Evolutionary conservation across 164 flowering plant species (phyloP).

Genomic region (Paratinospora sagittata): DNA sequence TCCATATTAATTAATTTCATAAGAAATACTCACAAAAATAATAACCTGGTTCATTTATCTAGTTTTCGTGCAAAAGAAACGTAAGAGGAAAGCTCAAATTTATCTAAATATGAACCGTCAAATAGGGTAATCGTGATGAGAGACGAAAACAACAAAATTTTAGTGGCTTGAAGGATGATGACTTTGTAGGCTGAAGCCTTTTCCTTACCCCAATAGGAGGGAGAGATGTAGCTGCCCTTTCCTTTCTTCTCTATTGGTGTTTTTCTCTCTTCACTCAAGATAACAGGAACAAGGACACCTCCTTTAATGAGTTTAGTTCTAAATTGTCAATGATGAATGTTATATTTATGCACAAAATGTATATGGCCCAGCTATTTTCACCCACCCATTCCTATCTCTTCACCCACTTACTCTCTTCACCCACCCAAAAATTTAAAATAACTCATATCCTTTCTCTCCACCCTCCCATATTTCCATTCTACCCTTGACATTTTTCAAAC

Average conservation of each 20-base stretch:
- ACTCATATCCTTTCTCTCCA: no score
- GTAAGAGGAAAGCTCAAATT: not conserved
- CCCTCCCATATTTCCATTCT: no score
- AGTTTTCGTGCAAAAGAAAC: not conserved
- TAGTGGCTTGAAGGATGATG: no score
- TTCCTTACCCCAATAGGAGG: conserved; percentile 86
- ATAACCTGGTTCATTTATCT: not conserved
- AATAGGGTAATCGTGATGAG: not conserved
- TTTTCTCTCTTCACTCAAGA: conserved; percentile 56
- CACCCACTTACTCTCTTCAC: no score
- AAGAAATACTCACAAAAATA: not conserved
- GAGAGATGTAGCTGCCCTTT: conserved; percentile 64
- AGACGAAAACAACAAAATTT: not conserved
- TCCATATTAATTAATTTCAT: not conserved
- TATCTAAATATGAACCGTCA: not conserved
- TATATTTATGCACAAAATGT: no score
- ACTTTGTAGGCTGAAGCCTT: not conserved
- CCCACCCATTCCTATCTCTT: no score
- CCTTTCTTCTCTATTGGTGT: conserved; percentile 68
- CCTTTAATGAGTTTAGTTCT: conserved; percentile 81
- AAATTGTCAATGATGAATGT: no score
- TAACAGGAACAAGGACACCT: conserved; percentile 90
- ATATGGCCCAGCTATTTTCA: no score
- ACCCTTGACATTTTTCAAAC: no score
- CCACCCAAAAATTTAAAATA: no score